Evolutionary conservation across 2,329 filamentous ascomycete genomes (phyloP), one percentile per base, ranked within the genome.

Genomic region (Cordyceps fumosorosea): DNA sequence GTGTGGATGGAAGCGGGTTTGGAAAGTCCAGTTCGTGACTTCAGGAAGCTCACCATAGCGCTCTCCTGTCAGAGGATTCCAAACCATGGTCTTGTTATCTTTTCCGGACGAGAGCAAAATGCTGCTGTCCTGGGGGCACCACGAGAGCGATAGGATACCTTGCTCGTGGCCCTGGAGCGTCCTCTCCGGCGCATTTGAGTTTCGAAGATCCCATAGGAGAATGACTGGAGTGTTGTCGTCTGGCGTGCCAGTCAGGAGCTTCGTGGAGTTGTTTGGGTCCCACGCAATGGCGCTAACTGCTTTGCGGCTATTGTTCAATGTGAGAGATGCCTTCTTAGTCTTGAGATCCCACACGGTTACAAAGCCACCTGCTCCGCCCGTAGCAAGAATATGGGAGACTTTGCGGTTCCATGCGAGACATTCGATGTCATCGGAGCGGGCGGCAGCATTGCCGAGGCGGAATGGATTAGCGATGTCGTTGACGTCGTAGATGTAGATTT

Each of bases 1-100:
- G 68, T 90, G 87, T 34, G 95, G 95, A 74, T 96, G 93, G 83
- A 96, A 98, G 65, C 89, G 85, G 5, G 95, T 96, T 72, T 93
- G 88, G 80, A 99, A 99, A 6, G 93, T 96, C 93, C 95, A 99
- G 76, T 98, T 99, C n/a, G 93, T 97, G 60, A 96, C 93, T 69
- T 97, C 91, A 5, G 93, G 93, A 71, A 98, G 93, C 76, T 98
- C 93, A 66, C 96, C 95, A 66, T 92, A 89, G 14, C 85, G 82
- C 72, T 95, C 86, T 59, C 93, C 93, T 3, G 89, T 96, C 70
- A 95, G 90, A 1, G 95, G 91, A 75, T 98, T 98, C 95, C 96
- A 99, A 64, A 95, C 87, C 64, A 99, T 84, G 2, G 93, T 97
- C 69, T 91, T 86, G 73, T 98, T 98, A 76, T 99, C 95, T 77